Evolutionary conservation across 2,329 filamentous ascomycete species (phyloP), one percentile per base, ranked within the genome.

Genomic region (Neospermospora avenae): DNA sequence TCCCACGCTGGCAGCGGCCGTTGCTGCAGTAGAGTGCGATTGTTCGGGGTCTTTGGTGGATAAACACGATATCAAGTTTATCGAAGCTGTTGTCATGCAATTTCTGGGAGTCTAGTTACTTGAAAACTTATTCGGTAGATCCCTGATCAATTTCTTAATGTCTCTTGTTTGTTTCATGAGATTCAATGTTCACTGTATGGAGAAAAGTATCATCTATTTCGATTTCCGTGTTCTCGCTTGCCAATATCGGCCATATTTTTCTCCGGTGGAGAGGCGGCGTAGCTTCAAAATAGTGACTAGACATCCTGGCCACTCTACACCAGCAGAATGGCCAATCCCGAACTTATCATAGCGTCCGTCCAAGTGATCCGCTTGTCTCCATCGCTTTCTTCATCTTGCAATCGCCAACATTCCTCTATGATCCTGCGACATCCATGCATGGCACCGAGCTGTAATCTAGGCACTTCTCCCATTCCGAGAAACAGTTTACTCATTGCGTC

Each of bases 21-120:
- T n/a, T n/a, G n/a, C 70, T 70, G 73, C 74, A 77, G 44, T 72
- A 69, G 5, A 71, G 57, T 0, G 74, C 73, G 22, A 77, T 65
- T 3, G 69, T 71, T 24, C 64, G 64, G 0, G 75, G 72, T 4
- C 75, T 69, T 58, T 76, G 70, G 49, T 74, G 69, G 45, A 77
- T 75, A 62, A 74, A 77, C 0, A 74, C 74, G 44, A 76, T 59
- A 54, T 77, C 74, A 28, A 77, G 73, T n/a, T n/a, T 13, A 76
- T 58, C 55, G 73, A 71, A 1, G 77, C n/a, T n/a, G n/a, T n/a
- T n/a, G n/a, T n/a, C 71, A 68, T 1, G 70, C 70, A 1, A 76
- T 52, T 0, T 74, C 75, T n/a, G 73, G 60, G 14, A 77, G 42
- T 58, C 70, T 73, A 3, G 73, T 34, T 6, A n/a, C n/a, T n/a